Conservation (phyloP, 2,329 filamentous ascomycete species). For the Endoconidiophora laricicola region DNA sequence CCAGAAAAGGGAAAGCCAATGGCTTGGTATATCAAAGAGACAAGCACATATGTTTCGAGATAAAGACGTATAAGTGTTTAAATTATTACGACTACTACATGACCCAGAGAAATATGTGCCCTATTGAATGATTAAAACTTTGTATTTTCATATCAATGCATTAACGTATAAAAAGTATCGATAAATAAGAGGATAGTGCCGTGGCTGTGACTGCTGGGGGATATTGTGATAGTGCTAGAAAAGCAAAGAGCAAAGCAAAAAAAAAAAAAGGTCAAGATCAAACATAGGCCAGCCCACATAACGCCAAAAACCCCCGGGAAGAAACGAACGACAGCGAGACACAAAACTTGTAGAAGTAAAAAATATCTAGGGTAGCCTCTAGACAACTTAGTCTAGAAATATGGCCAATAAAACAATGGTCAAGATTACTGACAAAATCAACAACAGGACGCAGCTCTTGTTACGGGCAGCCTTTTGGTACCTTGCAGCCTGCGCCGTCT, state of each 20-base stretch:
- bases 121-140: neutral
- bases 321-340: constrained; percentile 13
- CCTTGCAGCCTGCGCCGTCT: constrained; percentile 68
- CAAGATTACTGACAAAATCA: constrained; percentile 78
- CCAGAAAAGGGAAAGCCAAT: constrained; percentile 5
- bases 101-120: neutral
- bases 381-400: constrained; percentile 44
- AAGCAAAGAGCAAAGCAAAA: constrained; percentile 10
- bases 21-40: constrained; percentile 9
- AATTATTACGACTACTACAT: neutral
- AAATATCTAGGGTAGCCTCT: constrained; percentile 7
- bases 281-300: constrained; percentile 14
- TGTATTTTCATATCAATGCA: constrained; percentile 3
- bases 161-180: neutral
- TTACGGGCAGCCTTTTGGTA: constrained; percentile 93
- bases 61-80: neutral
- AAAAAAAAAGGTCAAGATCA: constrained; percentile 13
- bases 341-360: constrained; percentile 11
- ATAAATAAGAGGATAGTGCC: neutral
- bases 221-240: constrained; percentile 14
- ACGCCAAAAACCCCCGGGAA: neutral
- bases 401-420: constrained; percentile 81
- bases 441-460: constrained; percentile 80
- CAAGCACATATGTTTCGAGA: neutral
- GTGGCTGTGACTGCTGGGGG: neutral